phyloP scores from a whole-genome alignment of 2,329 filamentous ascomycete genomes.

The Fusarium sp. region DNA sequence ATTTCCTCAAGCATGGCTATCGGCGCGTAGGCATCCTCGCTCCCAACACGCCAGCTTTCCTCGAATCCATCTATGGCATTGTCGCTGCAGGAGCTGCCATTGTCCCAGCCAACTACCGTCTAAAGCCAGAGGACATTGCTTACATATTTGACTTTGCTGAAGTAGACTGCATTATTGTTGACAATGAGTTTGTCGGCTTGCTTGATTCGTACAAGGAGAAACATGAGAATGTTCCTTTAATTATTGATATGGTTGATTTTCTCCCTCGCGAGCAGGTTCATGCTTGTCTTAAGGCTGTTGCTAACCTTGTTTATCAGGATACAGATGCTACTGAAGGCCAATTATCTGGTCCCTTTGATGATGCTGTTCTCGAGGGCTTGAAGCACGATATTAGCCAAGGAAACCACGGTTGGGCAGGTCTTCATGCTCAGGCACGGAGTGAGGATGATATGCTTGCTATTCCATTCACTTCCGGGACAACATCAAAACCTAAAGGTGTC shows the following conservation, averaged over 20 bases:
- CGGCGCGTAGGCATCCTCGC: conserved; percentile 86
- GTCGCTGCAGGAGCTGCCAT: conserved; percentile 83
- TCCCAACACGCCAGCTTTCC: conserved; percentile 93
- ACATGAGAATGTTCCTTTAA: conserved; percentile 73
- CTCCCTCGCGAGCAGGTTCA: background rate
- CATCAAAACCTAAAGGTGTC: conserved; percentile 90
- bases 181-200: conserved; percentile 79
- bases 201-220: conserved; percentile 72
- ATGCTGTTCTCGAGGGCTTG: conserved; percentile 83
- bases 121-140: conserved; percentile 85
- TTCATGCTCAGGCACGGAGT: conserved; percentile 75
- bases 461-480: conserved; percentile 94
- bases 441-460: conserved; percentile 88
- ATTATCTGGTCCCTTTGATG: conserved; percentile 82
- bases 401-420: conserved; percentile 77
- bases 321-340: conserved; percentile 81
- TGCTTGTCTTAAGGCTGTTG: background rate
- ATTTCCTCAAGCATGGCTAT: conserved; percentile 77
- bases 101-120: conserved; percentile 70
- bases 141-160: conserved; percentile 93
- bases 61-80: conserved; percentile 90
- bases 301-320: conserved; percentile 63
- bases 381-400: conserved; percentile 75
- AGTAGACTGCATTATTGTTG: conserved; percentile 87
- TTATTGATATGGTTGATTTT: conserved; percentile 73